These are phyloP conservation scores for Psilocybe tampanensis DNA, from an alignment of 768 basidiomycete genomes.

Conservation along the genomic window DNA sequence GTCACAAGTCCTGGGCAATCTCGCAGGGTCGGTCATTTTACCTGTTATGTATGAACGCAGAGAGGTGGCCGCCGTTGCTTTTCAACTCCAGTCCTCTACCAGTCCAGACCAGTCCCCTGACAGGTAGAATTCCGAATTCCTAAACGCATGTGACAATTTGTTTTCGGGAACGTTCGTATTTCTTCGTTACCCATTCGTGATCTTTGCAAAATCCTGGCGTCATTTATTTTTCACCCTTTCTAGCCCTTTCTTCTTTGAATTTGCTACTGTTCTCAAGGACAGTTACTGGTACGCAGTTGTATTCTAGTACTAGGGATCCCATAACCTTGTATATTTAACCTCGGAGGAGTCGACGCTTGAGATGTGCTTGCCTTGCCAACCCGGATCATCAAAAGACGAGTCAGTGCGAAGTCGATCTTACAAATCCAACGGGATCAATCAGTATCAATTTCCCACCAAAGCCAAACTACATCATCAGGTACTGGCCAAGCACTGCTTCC, in stretches of 20 bases:
- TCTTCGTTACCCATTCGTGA: background rate
- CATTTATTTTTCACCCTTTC: conserved; percentile 1
- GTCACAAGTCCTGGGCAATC: background rate
- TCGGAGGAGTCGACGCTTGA: background rate
- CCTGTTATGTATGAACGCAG: background rate
- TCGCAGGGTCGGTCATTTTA: conserved; percentile 4
- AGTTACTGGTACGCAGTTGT: conserved; percentile 1
- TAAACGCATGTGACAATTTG: conserved; percentile 1
- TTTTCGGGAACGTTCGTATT: background rate
- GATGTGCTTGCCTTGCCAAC: background rate
- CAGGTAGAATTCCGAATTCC: background rate
- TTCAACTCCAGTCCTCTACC: background rate
- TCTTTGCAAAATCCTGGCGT: background rate
- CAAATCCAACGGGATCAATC: background rate
- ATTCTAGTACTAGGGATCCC: background rate
- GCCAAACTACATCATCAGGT: background rate
- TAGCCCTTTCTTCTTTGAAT: background rate
- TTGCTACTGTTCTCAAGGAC: background rate
- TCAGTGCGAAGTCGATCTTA: background rate
- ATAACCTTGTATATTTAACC: background rate
- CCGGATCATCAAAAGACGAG: background rate
- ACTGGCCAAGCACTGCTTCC: background rate
- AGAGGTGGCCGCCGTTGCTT: background rate
- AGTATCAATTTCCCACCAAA: too few species aligned
- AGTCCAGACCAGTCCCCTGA: too few species aligned